phyloP scores from a whole-genome alignment of 805 yeast genomes.

The Cyberlindnera sargentensis region DNA sequence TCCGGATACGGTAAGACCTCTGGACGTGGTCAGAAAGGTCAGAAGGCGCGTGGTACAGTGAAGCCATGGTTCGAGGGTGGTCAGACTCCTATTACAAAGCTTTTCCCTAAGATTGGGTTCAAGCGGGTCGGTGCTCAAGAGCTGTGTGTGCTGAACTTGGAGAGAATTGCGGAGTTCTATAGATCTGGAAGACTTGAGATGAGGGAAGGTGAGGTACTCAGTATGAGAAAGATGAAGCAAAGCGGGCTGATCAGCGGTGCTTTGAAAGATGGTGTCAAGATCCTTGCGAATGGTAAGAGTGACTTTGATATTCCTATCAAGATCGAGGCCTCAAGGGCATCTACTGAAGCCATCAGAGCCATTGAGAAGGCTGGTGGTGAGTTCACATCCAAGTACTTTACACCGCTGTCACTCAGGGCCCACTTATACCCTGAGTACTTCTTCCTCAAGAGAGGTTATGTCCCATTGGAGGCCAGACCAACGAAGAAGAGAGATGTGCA shows the following conservation, averaged over 20 bases:
- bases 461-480: conserved; percentile 85
- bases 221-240: conserved; percentile 71
- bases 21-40: conserved; percentile 98
- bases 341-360: conserved; percentile 61
- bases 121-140: conserved; percentile 52
- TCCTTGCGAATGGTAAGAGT: conserved; percentile 62
- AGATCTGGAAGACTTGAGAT: conserved; percentile 57
- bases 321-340: conserved; percentile 79
- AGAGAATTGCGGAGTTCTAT: conserved; percentile 64
- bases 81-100: conserved; percentile 84
- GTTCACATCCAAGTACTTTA: conserved; percentile 66
- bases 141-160: conserved; percentile 49
- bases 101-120: conserved; percentile 84
- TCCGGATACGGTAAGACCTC: conserved; percentile 91
- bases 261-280: conserved; percentile 71
- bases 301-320: conserved; percentile 50
- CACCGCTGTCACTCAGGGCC: conserved; percentile 60
- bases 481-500: conserved; percentile 72
- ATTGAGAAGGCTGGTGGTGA: conserved; percentile 71
- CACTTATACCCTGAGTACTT: conserved; percentile 72
- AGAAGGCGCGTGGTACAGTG: conserved; percentile 87
- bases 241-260: conserved; percentile 67
- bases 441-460: conserved; percentile 60
- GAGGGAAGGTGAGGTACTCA: conserved; percentile 53
- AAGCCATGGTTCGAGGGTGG: conserved; percentile 98